Evolutionary conservation across 1,284 basidiomycete genomes (phyloP), one percentile per base, ranked within the genome.

Genomic region (Coniferiporia weirii): DNA sequence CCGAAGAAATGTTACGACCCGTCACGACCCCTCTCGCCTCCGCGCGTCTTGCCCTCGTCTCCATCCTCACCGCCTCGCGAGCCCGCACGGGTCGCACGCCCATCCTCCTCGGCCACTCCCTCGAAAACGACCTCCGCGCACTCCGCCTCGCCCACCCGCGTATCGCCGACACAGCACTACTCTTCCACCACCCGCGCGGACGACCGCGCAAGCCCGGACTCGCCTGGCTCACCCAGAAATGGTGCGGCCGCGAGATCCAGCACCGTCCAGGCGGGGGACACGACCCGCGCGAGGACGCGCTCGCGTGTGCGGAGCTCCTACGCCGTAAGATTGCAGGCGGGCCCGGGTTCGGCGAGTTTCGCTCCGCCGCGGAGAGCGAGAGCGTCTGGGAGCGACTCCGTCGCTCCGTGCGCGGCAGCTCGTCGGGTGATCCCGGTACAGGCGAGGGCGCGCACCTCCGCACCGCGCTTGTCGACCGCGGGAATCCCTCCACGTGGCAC

Each of bases 161-260:
- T 48, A 92, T 91, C 67, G 91, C 97, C 66, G 95, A 97, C 69
- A 97, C 95, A 1, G 89, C 93, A 0, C 69, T 97, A 3, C 75
- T 90, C 15, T 97, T 87, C 72, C 89, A 94, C 67, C 95, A 97
- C 71, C 90, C 94, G 0, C 85, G 92, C 9, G 93, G 80, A 0
- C 82, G 91, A 34, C 92, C 94, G 0, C 83, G 93, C 65, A 97
- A 97, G 73, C 91, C 94, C 0, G 91, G 90, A 0, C 79, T 97
- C 3, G 94, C 93, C 45, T 97, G 92, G 91, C 81, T 98, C 48
- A 89, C 91, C 47, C 89, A 90, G 68, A 93, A 91, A 69, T 96
- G 93, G 91, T 86, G 92, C 56, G 82, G 81, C 5, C 81, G 86
- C 52, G 89, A 92, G 64, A 97, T 98, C 52, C 95, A 98, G 71